These are phyloP conservation scores for Candida pseudofarinosa DNA, from an alignment of 805 yeast species.

Conservation along the genomic window DNA sequence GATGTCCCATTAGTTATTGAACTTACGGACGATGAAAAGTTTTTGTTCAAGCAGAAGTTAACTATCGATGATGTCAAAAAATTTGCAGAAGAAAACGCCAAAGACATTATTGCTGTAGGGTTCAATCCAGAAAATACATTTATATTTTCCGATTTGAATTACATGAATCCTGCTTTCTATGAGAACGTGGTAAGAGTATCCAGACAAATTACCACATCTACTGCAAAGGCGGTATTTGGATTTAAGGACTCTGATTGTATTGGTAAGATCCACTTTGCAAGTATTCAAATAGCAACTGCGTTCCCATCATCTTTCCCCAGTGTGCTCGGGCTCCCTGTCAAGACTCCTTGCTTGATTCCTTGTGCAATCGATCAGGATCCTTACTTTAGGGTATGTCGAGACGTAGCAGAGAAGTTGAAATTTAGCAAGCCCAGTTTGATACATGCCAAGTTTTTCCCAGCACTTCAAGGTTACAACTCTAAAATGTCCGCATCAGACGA, in stretches of 20 bases:
- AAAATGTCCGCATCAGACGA: constrained; percentile 96
- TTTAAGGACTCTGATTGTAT: constrained; percentile 92
- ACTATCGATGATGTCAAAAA: constrained; percentile 83
- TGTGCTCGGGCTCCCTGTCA: constrained; percentile 76
- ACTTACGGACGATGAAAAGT: constrained; percentile 95
- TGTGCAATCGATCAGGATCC: constrained; percentile 99
- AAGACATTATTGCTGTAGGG: constrained; percentile 91
- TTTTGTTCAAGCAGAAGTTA: constrained; percentile 85
- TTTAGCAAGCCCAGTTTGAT: constrained; percentile 87
- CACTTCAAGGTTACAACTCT: constrained; percentile 91
- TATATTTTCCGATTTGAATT: constrained; percentile 86
- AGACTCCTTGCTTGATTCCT: constrained; percentile 95
- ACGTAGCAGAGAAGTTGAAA: constrained; percentile 90
- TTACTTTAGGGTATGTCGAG: constrained; percentile 94
- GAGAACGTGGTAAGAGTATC: constrained; percentile 91
- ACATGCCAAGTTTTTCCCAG: constrained; percentile 96
- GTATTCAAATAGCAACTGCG: constrained; percentile 93
- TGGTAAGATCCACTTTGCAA: constrained; percentile 92
- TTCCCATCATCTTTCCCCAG: constrained; percentile 96
- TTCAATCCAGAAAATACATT: constrained; percentile 94
- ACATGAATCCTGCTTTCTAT: constrained; percentile 91
- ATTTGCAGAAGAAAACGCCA: constrained; percentile 79
- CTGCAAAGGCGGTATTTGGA: constrained; percentile 96
- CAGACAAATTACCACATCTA: constrained; percentile 93
- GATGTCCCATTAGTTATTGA: constrained; percentile 94